phyloP scores from a whole-genome alignment of 305 asterid genomes.

The Fraxinus velutina region DNA sequence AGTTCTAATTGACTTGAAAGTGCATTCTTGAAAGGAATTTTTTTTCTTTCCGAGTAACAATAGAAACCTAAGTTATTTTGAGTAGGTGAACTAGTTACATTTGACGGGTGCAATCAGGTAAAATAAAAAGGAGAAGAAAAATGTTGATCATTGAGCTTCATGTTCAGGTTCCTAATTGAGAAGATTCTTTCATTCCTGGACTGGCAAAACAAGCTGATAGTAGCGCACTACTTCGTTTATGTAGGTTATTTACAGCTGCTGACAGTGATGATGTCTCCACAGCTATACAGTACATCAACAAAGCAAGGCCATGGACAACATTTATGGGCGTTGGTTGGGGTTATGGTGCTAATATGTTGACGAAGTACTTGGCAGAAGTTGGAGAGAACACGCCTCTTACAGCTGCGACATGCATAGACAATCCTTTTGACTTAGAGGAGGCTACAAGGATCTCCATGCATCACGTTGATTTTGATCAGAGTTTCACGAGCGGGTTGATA shows the following conservation, averaged over 20 bases:
- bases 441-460: constrained; percentile 54
- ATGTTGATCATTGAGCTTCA: constrained; percentile 20
- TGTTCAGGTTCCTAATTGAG: constrained; percentile 31
- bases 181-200: constrained; percentile 30
- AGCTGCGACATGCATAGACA: constrained; percentile 89
- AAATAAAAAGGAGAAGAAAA: background rate
- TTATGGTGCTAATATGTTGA: constrained; percentile 94
- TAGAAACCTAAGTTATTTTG: background rate
- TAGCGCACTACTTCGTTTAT: constrained; percentile 54
- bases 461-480: constrained; percentile 50
- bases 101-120: constrained; percentile 14
- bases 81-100: background rate
- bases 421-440: constrained; percentile 91
- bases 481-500: constrained; percentile 62
- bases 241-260: constrained; percentile 99
- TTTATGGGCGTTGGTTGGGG: constrained; percentile 94
- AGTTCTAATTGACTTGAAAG: background rate
- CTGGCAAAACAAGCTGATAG: constrained; percentile 52
- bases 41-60: background rate
- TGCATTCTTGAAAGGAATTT: background rate
- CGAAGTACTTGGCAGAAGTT: constrained; percentile 86
- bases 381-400: constrained; percentile 92
- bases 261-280: constrained; percentile 96
- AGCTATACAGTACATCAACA: constrained; percentile 63
- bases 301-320: constrained; percentile 92